Percentiles rank a stretch among this genome's conserved stretches.
phyloP scores from a whole-genome alignment of 768 basidiomycete species.

The Gautieria morchelliformis region DNA sequence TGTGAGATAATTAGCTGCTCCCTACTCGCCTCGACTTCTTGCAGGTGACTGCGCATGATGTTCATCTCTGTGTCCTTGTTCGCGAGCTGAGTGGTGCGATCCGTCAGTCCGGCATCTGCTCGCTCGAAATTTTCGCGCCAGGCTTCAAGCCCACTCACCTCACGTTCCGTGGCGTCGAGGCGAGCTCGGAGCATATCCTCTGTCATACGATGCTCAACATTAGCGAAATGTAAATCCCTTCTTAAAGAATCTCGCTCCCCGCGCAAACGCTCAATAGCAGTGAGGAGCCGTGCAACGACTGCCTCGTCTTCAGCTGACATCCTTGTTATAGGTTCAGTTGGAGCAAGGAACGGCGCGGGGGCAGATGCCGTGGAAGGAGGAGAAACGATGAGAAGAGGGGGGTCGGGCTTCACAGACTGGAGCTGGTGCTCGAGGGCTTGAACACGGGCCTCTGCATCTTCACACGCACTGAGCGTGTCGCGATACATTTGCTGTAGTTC shows the following conservation, averaged over 20 bases:
- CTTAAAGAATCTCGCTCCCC: conserved; percentile 53
- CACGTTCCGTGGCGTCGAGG: conserved; percentile 6
- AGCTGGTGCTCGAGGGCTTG: conserved; percentile 1
- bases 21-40: neutral
- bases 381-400: conserved; percentile 16
- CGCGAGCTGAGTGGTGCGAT: neutral
- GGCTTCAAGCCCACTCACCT: conserved; percentile 16
- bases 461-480: conserved; percentile 1
- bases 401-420: conserved; percentile 7
- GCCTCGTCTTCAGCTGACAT: conserved; percentile 19
- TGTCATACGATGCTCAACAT: conserved; percentile 55
- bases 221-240: conserved; percentile 57
- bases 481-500: conserved; percentile 7
- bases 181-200: conserved; percentile 45
- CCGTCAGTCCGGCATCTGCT: neutral
- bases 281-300: conserved; percentile 45
- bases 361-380: conserved; percentile 12
- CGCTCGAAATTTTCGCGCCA: neutral
- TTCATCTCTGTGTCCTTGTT: neutral
- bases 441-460: conserved; percentile 7
- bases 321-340: neutral
- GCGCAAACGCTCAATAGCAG: conserved; percentile 58
- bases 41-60: neutral
- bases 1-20: neutral
- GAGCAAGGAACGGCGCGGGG: conserved; percentile 6